Percentiles rank a stretch among this genome's conserved stretches.
phyloP scores from a whole-genome alignment of 805 yeast genomes.

The Candida easanensis region DNA sequence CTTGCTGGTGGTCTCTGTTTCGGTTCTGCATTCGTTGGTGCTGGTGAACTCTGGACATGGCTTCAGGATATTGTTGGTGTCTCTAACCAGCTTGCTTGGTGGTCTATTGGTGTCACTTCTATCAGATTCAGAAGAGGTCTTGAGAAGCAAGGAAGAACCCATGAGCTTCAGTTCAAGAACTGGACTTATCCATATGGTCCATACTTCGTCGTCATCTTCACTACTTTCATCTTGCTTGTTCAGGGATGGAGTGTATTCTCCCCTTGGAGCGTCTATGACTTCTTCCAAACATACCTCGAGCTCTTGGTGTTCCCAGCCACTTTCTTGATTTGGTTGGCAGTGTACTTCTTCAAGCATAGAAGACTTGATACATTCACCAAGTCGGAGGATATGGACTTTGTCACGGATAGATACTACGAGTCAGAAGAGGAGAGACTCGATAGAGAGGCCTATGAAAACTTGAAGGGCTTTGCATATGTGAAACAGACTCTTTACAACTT shows the following conservation, averaged over 20 bases:
- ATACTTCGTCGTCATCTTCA: slow-evolving; percentile 41
- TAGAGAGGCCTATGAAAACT: slow-evolving; percentile 13
- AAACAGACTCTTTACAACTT: slow-evolving; percentile 17
- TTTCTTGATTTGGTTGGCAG: slow-evolving; percentile 41
- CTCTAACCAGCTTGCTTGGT: slow-evolving; percentile 51
- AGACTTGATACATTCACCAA: slow-evolving; percentile 38
- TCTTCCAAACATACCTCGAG: slow-evolving; percentile 46
- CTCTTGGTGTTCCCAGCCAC: slow-evolving; percentile 45
- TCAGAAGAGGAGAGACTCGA: slow-evolving; percentile 41
- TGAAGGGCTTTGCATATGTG: slow-evolving; percentile 43
- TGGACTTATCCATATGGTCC: slow-evolving; percentile 56
- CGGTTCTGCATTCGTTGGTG: slow-evolving; percentile 54
- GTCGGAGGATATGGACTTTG: slow-evolving; percentile 50
- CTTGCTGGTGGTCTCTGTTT: slow-evolving; percentile 55
- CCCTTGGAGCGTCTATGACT: slow-evolving; percentile 41
- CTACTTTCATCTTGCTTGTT: slow-evolving; percentile 43
- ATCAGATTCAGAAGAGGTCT: slow-evolving; percentile 48
- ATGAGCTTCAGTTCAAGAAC: slow-evolving; percentile 40
- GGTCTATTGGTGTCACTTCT: slow-evolving; percentile 45
- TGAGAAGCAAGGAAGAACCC: slow-evolving; percentile 39
- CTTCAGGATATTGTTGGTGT: slow-evolving; percentile 51
- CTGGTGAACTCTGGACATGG: slow-evolving; percentile 54
- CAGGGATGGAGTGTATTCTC: slow-evolving; percentile 53
- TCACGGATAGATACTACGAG: slow-evolving; percentile 47
- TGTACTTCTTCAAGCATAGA: slow-evolving; percentile 20